Evolutionary conservation across 331 rosid genomes (phyloP).

Genomic region (Malus hybrid): DNA sequence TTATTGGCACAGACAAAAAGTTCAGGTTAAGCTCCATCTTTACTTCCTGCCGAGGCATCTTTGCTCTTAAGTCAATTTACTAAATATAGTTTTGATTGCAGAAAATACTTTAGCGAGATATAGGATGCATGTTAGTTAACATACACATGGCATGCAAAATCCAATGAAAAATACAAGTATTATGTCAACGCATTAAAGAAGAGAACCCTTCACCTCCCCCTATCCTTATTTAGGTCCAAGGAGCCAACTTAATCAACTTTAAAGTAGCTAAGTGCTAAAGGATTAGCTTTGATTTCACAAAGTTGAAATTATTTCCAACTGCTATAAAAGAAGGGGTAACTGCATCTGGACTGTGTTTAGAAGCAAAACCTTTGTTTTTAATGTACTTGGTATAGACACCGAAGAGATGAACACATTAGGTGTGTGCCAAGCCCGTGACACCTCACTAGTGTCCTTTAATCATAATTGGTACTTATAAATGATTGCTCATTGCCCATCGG

Average conservation of each 20-base stretch:
- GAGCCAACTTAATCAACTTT: neutral
- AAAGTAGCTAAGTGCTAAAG: neutral
- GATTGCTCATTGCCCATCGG: neutral
- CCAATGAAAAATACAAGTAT: neutral
- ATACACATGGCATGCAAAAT: too few relatives aligned
- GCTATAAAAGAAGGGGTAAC: too few relatives aligned
- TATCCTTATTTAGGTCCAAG: neutral
- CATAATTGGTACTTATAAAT: neutral
- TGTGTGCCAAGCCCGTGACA: too few relatives aligned
- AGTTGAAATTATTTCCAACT: too few relatives aligned
- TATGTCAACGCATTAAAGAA: neutral
- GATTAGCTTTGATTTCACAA: neutral
- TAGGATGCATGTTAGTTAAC: neutral
- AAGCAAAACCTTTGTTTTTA: too few relatives aligned
- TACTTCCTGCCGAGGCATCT: neutral
- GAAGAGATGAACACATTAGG: too few relatives aligned
- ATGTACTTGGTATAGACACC: too few relatives aligned
- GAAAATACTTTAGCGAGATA: neutral
- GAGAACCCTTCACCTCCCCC: neutral
- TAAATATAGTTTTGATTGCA: neutral
- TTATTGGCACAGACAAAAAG: conserved; percentile 67
- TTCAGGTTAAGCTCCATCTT: conserved; percentile 54
- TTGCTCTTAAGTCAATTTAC: neutral
- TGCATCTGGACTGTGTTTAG: too few relatives aligned
- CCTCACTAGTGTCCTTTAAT: too few relatives aligned